Evolutionary conservation across 305 asterid genomes (phyloP).

Genomic region (Fraxinus latifolia): DNA sequence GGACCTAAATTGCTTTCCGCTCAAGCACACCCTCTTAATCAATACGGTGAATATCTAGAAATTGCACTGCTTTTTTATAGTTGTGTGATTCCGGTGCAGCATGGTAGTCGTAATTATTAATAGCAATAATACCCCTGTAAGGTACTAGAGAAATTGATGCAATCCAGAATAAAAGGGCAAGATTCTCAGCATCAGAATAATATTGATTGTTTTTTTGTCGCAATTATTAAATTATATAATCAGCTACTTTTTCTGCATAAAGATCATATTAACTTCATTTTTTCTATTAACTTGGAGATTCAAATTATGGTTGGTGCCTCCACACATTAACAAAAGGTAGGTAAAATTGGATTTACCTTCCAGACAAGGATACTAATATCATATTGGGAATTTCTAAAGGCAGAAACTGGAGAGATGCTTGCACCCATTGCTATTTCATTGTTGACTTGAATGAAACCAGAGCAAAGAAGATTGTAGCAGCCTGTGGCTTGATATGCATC

Average conservation of each 20-base stretch:
- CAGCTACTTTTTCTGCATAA: conserved; percentile 23
- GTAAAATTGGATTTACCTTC: conserved; percentile 59
- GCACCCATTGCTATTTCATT: conserved; percentile 89
- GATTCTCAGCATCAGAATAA: conserved; percentile 27
- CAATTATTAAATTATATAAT: conserved; percentile 23
- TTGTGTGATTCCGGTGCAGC: not conserved
- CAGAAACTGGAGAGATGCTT: conserved; percentile 82
- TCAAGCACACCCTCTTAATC: not conserved
- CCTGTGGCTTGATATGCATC: conserved; percentile 97
- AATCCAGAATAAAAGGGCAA: conserved; percentile 18
- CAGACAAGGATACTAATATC: conserved; percentile 81
- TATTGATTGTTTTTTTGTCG: conserved; percentile 23
- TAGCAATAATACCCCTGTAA: not conserved
- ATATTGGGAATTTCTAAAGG: conserved; percentile 56
- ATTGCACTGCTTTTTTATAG: not conserved
- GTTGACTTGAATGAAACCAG: conserved; percentile 84
- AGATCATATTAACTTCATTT: conserved; percentile 23
- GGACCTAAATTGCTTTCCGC: not conserved
- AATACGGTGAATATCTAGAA: not conserved
- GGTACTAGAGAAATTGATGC: not conserved
- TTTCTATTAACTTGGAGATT: conserved; percentile 6
- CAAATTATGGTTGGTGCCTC: conserved; percentile 16
- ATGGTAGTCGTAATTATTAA: not conserved
- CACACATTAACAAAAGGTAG: conserved; percentile 20
- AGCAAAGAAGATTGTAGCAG: conserved; percentile 84